Evolutionary conservation across 2,329 filamentous ascomycete species (phyloP).

Genomic region (Cercospora citrullina): DNA sequence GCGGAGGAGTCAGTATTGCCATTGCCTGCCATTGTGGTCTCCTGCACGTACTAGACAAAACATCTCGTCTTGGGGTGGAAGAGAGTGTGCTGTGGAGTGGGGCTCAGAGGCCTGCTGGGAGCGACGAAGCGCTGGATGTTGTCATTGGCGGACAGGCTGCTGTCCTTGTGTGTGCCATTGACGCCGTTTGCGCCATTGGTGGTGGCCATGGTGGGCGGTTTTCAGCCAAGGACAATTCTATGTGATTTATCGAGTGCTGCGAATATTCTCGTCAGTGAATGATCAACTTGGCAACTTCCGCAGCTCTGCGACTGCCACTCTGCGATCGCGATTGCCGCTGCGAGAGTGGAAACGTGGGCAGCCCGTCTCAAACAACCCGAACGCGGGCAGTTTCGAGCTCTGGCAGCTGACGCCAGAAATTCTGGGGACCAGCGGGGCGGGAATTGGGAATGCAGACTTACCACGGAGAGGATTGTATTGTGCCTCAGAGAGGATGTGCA

Average conservation of each 20-base stretch:
- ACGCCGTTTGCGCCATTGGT: conserved; percentile 22
- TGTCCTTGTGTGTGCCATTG: conserved; percentile 24
- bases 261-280: not conserved
- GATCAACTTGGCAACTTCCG: not conserved
- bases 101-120: conserved; percentile 88
- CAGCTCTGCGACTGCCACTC: not conserved
- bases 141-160: conserved; percentile 77
- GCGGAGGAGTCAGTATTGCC: conserved; percentile 35
- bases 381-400: conserved; percentile 9
- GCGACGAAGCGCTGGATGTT: conserved; percentile 97
- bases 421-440: not conserved
- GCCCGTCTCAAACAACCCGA: conserved; percentile 4
- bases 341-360: not conserved
- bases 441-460: conserved; percentile 1
- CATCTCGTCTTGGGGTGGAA: conserved; percentile 99
- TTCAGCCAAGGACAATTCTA: not conserved
- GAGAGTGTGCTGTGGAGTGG: conserved; percentile 81
- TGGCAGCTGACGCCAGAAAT: conserved; percentile 1
- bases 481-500: not conserved
- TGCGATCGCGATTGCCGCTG: not conserved
- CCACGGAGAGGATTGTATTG: not conserved
- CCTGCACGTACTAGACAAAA: conserved; percentile 81
- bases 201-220: conserved; percentile 46
- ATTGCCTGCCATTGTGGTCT: not conserved
- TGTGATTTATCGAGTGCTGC: not conserved